Conservation (phyloP, 139 green algal genomes). For the Closterium sp. region DNA sequence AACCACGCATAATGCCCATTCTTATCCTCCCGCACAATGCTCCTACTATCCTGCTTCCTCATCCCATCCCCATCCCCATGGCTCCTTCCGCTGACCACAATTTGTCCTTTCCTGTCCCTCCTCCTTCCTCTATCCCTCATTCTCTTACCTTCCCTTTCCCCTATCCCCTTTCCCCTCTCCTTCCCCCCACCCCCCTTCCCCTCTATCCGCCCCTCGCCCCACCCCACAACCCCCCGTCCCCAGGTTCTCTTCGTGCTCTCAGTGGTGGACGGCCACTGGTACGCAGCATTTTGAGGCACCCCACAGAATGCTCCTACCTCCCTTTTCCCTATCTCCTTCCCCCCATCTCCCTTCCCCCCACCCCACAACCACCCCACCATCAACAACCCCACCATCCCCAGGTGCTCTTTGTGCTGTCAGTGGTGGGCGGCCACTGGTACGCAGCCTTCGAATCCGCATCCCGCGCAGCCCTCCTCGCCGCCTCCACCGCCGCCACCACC, state of each 20-base stretch:
- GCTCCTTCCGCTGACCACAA: neutral
- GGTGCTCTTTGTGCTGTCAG: slow-evolving; percentile 51
- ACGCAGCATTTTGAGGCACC: slow-evolving; percentile 13
- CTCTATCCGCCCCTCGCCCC: neutral
- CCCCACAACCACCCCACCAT: neutral
- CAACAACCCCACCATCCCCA: slow-evolving; percentile 28
- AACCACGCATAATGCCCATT: too few species aligned
- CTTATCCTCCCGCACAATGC: too few species aligned
- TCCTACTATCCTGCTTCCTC: neutral
- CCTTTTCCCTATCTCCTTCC: neutral
- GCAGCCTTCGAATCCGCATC: slow-evolving; percentile 48
- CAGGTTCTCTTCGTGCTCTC: slow-evolving; percentile 54
- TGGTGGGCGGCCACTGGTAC: slow-evolving; percentile 59
- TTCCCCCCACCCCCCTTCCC: neutral
- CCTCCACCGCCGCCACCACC: neutral
- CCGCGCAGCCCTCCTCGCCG: neutral
- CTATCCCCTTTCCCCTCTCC: neutral
- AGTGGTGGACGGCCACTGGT: slow-evolving; percentile 58
- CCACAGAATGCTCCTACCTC: too few species aligned
- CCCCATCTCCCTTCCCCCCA: neutral
- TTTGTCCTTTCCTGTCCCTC: neutral
- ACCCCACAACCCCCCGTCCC: neutral
- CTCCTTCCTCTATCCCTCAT: neutral
- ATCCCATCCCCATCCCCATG: neutral
- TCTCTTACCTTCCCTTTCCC: neutral